A percentile compares a stretch with the other conserved stretches of the same genome.
Conservation (phyloP, 179 eudicot genomes). For the Beta corolliflora region DNA sequence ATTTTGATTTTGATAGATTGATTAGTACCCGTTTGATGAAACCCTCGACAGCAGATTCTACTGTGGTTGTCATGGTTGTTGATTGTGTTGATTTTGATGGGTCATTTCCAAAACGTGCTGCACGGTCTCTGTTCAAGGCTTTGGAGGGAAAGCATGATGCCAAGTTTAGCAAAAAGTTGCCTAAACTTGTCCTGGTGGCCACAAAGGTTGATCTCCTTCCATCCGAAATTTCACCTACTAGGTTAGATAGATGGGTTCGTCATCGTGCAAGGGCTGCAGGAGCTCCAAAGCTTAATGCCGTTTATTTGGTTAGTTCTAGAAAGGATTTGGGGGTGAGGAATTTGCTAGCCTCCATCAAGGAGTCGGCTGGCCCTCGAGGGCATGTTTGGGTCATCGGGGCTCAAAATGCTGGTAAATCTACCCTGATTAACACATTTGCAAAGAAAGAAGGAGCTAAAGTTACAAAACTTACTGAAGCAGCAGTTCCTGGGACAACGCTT, state of each 20-base stretch:
- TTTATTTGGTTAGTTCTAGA: conserved; percentile 78
- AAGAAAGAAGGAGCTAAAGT: conserved; percentile 81
- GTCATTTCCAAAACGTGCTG: conserved; percentile 90
- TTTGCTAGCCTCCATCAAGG: conserved; percentile 70
- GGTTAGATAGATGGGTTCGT: conserved; percentile 94
- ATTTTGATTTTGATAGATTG: conserved; percentile 90
- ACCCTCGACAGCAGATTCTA: conserved; percentile 72
- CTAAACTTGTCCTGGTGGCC: conserved; percentile 87
- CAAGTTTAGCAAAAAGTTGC: conserved; percentile 68
- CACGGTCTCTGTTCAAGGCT: conserved; percentile 81
- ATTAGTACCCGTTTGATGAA: conserved; percentile 82
- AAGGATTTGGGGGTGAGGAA: conserved; percentile 96
- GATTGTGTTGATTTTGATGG: conserved; percentile 99
- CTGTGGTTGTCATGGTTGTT: conserved; percentile 95
- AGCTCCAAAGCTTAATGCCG: conserved; percentile 88
- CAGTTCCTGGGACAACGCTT: conserved; percentile 95
- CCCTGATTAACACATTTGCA: conserved; percentile 81
- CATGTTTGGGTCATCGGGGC: conserved; percentile 98
- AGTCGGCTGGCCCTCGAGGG: conserved; percentile 92
- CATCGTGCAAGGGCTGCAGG: conserved; percentile 85
- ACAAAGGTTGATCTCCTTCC: conserved; percentile 96
- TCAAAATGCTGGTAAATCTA: conserved; percentile 97
- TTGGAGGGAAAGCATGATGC: conserved; percentile 55
- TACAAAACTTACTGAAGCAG: conserved; percentile 87
- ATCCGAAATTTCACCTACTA: conserved; percentile 84